Evolutionary conservation across 495 filamentous ascomycete genomes (phyloP).

Genomic region (Xylaria scruposa): DNA sequence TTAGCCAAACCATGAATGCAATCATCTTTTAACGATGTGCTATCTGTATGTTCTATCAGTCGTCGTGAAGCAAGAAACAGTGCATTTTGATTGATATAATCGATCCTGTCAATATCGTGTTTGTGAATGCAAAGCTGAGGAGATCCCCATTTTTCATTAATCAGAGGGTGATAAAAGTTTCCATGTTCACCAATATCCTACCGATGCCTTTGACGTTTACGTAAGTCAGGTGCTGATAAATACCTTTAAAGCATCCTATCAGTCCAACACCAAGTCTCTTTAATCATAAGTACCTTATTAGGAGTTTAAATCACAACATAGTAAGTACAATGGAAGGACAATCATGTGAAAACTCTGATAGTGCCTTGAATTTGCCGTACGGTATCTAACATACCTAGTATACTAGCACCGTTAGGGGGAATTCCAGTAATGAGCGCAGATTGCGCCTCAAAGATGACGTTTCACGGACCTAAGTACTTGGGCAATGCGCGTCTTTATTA

Average conservation of each 20-base stretch:
- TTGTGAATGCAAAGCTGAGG: background rate
- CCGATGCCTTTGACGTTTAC: background rate
- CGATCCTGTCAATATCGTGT: too few relatives aligned
- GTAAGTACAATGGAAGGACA: background rate
- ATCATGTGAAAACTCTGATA: background rate
- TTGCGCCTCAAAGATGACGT: conserved; percentile 20
- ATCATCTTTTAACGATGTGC: background rate
- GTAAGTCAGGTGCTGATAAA: background rate
- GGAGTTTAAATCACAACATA: background rate
- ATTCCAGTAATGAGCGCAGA: background rate
- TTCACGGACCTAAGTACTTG: background rate
- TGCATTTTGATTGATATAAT: background rate
- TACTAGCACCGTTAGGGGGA: background rate
- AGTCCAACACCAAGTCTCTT: background rate
- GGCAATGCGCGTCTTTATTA: background rate
- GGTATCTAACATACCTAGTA: background rate
- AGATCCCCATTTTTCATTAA: background rate
- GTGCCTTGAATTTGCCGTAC: background rate
- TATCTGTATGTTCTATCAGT: background rate
- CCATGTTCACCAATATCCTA: background rate
- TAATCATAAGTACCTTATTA: background rate
- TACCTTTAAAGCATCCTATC: background rate
- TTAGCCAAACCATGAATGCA: background rate
- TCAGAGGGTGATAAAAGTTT: background rate
- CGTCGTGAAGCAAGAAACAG: background rate